phyloP scores from a whole-genome alignment of 2,329 filamentous ascomycete genomes.

The Neodidymelliopsis sp. region DNA sequence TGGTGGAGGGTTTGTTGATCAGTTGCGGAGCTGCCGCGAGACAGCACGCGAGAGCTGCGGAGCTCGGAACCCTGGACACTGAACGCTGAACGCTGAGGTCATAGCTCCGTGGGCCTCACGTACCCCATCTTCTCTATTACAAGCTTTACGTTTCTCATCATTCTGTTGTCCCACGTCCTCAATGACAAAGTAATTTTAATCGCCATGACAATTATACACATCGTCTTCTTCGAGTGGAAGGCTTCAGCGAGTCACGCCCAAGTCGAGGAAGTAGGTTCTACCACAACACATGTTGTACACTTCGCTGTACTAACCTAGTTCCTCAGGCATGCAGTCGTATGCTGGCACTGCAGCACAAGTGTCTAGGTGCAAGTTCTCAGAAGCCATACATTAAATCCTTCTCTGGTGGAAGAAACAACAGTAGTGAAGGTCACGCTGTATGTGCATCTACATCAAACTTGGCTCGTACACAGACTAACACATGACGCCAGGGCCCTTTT shows the following conservation, averaged over 20 bases:
- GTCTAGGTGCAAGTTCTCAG: constrained; percentile 65
- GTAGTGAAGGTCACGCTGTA: constrained; percentile 68
- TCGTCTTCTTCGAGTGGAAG: constrained; percentile 74
- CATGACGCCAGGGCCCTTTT: constrained; percentile 59
- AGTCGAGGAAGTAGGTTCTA: constrained; percentile 60
- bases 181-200: background rate
- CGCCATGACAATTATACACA: constrained; percentile 70
- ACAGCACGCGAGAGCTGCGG: constrained; percentile 25
- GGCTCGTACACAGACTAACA: background rate
- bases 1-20: constrained; percentile 15
- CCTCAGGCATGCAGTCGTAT: constrained; percentile 64
- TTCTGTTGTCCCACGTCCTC: background rate
- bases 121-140: background rate
- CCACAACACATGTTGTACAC: background rate
- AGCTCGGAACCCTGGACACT: constrained; percentile 23
- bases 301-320: constrained; percentile 14
- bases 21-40: constrained; percentile 8
- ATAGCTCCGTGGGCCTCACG: constrained; percentile 22
- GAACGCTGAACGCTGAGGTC: constrained; percentile 27
- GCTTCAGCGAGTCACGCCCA: constrained; percentile 56
- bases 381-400: constrained; percentile 67
- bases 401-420: constrained; percentile 68
- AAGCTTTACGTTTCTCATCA: background rate
- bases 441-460: constrained; percentile 16
- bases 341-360: constrained; percentile 64